These are phyloP conservation scores for Sedum album DNA, from an alignment of 164 flowering plant genomes.

Conservation along the genomic window DNA sequence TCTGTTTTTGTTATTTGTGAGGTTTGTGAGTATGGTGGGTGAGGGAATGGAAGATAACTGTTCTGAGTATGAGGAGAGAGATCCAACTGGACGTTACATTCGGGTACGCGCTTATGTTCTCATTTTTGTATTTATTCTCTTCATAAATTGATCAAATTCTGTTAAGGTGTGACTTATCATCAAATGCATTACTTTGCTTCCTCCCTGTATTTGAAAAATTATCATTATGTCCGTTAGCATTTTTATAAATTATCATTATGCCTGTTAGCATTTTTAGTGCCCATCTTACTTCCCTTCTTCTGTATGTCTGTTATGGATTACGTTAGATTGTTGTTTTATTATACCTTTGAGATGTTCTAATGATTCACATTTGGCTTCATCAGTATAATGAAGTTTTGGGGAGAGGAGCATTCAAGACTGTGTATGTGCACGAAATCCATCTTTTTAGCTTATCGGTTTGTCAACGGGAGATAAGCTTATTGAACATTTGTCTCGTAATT, in stretches of 20 bases:
- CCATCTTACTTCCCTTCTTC: too few relatives aligned
- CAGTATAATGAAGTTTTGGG: conserved; percentile 71
- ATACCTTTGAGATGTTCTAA: conserved; percentile 4
- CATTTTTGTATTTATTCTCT: not conserved
- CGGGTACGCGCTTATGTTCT: conserved; percentile 3
- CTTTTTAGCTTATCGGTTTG: conserved; percentile 5
- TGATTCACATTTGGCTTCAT: conserved; percentile 16
- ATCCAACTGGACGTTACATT: conserved; percentile 7
- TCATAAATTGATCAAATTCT: too few relatives aligned
- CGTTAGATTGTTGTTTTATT: not conserved
- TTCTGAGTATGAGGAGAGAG: conserved; percentile 10
- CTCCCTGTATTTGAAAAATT: too few relatives aligned
- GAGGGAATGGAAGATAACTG: conserved; percentile 17
- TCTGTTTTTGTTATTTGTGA: not conserved
- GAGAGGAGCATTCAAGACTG: conserved; percentile 86
- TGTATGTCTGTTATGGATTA: too few relatives aligned
- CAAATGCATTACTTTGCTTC: too few relatives aligned
- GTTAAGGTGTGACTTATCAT: too few relatives aligned
- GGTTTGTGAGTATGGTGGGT: conserved; percentile 9
- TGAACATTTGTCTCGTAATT: not conserved
- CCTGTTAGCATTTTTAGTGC: too few relatives aligned
- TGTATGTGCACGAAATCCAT: conserved; percentile 43
- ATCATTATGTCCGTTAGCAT: too few relatives aligned
- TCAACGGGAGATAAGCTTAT: not conserved
- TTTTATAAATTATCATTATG: too few relatives aligned